Evolutionary conservation across 345 rosid genomes (phyloP).

Genomic region (Euphorbia tirucalli): DNA sequence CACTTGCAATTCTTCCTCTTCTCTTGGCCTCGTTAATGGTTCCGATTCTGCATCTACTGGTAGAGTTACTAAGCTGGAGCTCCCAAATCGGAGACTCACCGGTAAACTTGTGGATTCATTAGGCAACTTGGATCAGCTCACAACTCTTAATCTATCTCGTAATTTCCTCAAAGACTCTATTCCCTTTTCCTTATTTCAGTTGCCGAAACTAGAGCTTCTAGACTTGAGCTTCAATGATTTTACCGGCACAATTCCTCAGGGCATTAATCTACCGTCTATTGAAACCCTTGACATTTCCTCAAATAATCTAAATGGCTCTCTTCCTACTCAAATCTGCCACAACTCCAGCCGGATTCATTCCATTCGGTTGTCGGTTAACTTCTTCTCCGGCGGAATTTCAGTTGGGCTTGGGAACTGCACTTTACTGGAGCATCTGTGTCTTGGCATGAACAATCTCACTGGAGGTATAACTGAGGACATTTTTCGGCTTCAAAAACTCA

Average conservation of each 20-base stretch:
- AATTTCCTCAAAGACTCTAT: constrained; percentile 46
- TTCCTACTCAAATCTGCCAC: constrained; percentile 50
- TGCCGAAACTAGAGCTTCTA: constrained; percentile 41
- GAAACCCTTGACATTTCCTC: constrained; percentile 45
- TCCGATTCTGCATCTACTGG: constrained; percentile 15
- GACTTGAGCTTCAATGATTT: constrained; percentile 64
- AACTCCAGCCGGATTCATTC: constrained; percentile 37
- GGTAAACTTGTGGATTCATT: constrained; percentile 55
- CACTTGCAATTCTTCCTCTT: constrained; percentile 46
- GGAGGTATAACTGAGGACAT: constrained; percentile 50
- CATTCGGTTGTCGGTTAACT: constrained; percentile 48
- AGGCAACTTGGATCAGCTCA: constrained; percentile 43
- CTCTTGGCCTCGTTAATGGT: constrained; percentile 25
- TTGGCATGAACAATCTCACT: constrained; percentile 59
- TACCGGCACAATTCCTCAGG: constrained; percentile 39
- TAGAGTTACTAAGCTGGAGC: constrained; percentile 49
- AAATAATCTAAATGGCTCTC: constrained; percentile 41
- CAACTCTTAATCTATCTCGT: constrained; percentile 52
- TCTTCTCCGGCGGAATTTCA: constrained; percentile 48
- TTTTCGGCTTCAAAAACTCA: constrained; percentile 43
- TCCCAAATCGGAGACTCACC: constrained; percentile 31
- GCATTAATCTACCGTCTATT: constrained; percentile 45
- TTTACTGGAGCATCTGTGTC: constrained; percentile 44
- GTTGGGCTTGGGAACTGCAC: constrained; percentile 46
- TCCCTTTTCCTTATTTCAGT: constrained; percentile 51